Conservation (phyloP, 805 yeast species). For the Suhomyces sp. region DNA sequence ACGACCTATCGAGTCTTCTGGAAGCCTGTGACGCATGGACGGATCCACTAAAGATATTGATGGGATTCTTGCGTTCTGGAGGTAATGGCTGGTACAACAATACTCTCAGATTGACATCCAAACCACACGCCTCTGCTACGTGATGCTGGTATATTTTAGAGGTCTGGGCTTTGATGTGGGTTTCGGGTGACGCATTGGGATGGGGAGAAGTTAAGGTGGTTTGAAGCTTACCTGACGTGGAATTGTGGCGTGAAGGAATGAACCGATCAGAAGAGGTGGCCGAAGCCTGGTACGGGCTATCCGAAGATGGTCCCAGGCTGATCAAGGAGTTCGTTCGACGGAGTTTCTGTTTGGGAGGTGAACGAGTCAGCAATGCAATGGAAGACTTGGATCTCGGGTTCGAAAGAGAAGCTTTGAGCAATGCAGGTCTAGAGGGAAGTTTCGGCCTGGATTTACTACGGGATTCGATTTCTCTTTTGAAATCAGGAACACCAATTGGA, state of each 20-base stretch:
- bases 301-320: slow-evolving; percentile 23
- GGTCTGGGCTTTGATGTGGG: slow-evolving; percentile 54
- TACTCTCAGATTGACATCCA: slow-evolving; percentile 76
- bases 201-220: slow-evolving; percentile 31
- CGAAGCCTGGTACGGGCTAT: slow-evolving; percentile 22
- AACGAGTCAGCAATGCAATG: slow-evolving; percentile 14
- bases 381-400: slow-evolving; percentile 27
- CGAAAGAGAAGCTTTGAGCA: slow-evolving; percentile 17
- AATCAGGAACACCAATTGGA: background rate
- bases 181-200: slow-evolving; percentile 50
- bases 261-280: slow-evolving; percentile 34
- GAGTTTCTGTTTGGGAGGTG: slow-evolving; percentile 28
- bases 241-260: slow-evolving; percentile 43
- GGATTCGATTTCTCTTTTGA: background rate
- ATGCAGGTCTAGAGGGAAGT: slow-evolving; percentile 4
- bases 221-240: slow-evolving; percentile 37
- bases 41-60: slow-evolving; percentile 30
- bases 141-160: slow-evolving; percentile 64
- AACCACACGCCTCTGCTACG: slow-evolving; percentile 94
- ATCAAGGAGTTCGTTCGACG: slow-evolving; percentile 35
- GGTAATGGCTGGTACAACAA: slow-evolving; percentile 84
- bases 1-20: slow-evolving; percentile 27
- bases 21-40: slow-evolving; percentile 14
- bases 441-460: background rate
- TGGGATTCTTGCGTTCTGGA: slow-evolving; percentile 53